Evolutionary conservation across 108 stramenopile species (phyloP).

Genomic region (Fistulifera pelliculosa): DNA sequence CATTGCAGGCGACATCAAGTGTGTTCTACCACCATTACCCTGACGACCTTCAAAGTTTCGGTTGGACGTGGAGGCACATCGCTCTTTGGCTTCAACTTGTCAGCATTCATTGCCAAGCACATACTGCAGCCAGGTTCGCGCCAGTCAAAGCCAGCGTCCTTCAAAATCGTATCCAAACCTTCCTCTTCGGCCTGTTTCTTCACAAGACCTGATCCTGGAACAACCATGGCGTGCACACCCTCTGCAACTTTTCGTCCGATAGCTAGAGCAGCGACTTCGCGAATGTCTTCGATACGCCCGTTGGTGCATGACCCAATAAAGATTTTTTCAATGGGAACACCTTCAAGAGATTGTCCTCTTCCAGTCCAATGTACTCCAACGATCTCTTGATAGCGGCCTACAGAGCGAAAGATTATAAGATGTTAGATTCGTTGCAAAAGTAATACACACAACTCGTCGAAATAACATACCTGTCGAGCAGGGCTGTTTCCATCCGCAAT

Average conservation of each 20-base stretch:
- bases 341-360: slow-evolving; percentile 71
- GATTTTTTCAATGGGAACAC: slow-evolving; percentile 76
- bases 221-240: slow-evolving; percentile 88
- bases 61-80: slow-evolving; percentile 92
- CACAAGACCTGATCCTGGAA: slow-evolving; percentile 90
- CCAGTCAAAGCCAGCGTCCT: slow-evolving; percentile 91
- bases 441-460: background rate
- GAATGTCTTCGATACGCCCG: slow-evolving; percentile 92
- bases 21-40: slow-evolving; percentile 88
- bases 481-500: slow-evolving; percentile 48
- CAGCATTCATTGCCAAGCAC: slow-evolving; percentile 94
- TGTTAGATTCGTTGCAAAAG: background rate
- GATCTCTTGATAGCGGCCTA: slow-evolving; percentile 74
- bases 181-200: slow-evolving; percentile 90
- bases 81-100: slow-evolving; percentile 88
- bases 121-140: slow-evolving; percentile 93
- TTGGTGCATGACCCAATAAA: slow-evolving; percentile 95
- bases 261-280: slow-evolving; percentile 85
- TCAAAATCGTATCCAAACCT: slow-evolving; percentile 85
- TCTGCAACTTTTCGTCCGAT: slow-evolving; percentile 79
- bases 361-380: slow-evolving; percentile 87
- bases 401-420: background rate
- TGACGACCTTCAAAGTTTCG: slow-evolving; percentile 95
- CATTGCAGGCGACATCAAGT: slow-evolving; percentile 90
- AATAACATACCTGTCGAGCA: slow-evolving; percentile 37